A percentile compares a stretch with the other conserved stretches of the same genome.
Evolutionary conservation across 1,139 yeast genomes (phyloP).

Genomic region (Sugiyamaella japonica): DNA sequence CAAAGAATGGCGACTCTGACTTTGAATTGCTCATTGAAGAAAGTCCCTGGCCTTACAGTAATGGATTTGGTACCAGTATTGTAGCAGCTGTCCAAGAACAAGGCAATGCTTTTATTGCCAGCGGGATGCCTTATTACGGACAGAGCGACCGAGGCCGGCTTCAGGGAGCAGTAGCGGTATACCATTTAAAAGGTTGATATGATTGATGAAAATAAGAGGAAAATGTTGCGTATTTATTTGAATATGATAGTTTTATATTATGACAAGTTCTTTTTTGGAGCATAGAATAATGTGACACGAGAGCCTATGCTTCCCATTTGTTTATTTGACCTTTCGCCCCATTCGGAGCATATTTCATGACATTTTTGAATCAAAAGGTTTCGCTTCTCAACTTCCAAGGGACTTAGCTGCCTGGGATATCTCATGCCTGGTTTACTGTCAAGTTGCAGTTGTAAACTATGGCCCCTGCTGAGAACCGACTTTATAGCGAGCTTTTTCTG

Average conservation of each 20-base stretch:
- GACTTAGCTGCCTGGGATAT: conserved; percentile 33
- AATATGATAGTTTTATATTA: neutral
- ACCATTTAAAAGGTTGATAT: conserved; percentile 16
- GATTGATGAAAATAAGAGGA: neutral
- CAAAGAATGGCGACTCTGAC: conserved; percentile 20
- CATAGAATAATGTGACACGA: conserved; percentile 30
- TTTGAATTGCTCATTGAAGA: conserved; percentile 29
- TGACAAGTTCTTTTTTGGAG: conserved; percentile 18
- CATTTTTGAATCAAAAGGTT: conserved; percentile 33
- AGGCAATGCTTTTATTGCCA: conserved; percentile 36
- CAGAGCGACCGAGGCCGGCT: conserved; percentile 32
- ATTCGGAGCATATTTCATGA: conserved; percentile 31
- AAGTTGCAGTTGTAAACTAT: conserved; percentile 33
- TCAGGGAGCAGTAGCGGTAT: conserved; percentile 31
- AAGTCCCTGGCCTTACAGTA: conserved; percentile 37
- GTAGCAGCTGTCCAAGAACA: conserved; percentile 31
- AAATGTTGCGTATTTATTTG: conserved; percentile 15
- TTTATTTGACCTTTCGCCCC: conserved; percentile 32
- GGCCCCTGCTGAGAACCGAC: conserved; percentile 37
- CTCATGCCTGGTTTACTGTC: conserved; percentile 35
- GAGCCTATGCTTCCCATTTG: conserved; percentile 32
- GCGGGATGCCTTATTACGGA: conserved; percentile 52
- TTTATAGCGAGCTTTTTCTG: conserved; percentile 42
- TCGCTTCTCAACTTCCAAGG: conserved; percentile 38
- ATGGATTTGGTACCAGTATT: conserved; percentile 47